Base-by-base conservation (phyloP, 352 stramenopile species). In the Thalassiosira allenii region DNA sequence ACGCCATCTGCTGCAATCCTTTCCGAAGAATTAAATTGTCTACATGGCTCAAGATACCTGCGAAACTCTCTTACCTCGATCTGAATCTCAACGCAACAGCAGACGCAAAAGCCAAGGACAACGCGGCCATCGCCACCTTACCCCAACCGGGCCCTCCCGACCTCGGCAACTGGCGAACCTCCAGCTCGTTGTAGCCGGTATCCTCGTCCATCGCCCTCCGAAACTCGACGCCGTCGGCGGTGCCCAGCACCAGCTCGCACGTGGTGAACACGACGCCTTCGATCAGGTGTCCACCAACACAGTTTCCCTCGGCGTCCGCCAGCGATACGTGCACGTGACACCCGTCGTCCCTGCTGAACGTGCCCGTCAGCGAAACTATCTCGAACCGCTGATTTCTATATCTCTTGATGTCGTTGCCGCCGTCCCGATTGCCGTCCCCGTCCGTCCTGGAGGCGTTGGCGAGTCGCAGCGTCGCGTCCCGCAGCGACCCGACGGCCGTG, bases 241-340 rank as follows among this genome's bases (percentile, higher is more conserved):
- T 90, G 44, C 85, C 89, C n/a, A 94, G 66, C n/a, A 94, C 89
- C 20, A 94, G 41, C 51, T 94, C 89, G 2, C 85, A 67, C n/a
- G 89, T 94, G 9, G 89, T 94, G 51, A 90, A 94, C 11, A 94
- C 70, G 4, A 44, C 79, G 17, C 85, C 89, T 37, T 69, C 71
- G 30, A 94, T 88, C 1, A 94, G 34, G 80, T 94, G 89, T 20
- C 89, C 89, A 11, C 89, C 89, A 66, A 91, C 72, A 6, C 79
- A 76, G 56, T 73, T 53, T 25, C 89, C 89, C n/a, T 87, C 27
- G 8, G 59, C 72, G 75, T 92, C 79, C 0, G 85, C 79, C 25
- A 94, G 64, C 20, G 79, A 87, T 37, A 92, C 82, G 62, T 94
- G 89, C 22, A 94, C 70, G 74, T 94, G 89, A 52, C 83, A 88